phyloP scores from a whole-genome alignment of 2,329 filamentous ascomycete species.

The Fusarium goolgardi region DNA sequence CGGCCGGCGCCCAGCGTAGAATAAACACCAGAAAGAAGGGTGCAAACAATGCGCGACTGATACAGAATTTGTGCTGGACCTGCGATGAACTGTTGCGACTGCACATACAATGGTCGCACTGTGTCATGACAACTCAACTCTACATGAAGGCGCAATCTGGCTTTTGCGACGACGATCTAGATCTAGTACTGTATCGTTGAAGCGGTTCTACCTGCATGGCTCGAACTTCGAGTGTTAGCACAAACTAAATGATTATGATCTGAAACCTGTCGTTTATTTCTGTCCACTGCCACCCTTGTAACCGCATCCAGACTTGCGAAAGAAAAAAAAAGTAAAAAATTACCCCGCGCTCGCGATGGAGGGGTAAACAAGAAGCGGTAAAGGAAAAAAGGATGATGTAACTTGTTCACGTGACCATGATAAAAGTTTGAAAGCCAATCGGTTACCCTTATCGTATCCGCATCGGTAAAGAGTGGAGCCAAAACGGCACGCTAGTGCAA shows the following conservation, averaged over 20 bases:
- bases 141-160: not conserved
- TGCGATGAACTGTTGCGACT: not conserved
- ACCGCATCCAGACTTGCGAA: not conserved
- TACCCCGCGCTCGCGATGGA: constrained; percentile 39
- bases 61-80: not conserved
- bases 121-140: not conserved
- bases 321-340: constrained; percentile 11
- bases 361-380: constrained; percentile 35
- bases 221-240: not conserved
- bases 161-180: not conserved
- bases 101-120: not conserved
- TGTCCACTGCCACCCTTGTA: constrained; percentile 7
- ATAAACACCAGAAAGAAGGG: constrained; percentile 34
- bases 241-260: not conserved
- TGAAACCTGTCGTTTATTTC: constrained; percentile 8
- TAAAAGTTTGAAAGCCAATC: constrained; percentile 26
- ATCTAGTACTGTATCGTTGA: not conserved
- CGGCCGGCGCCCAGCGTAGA: constrained; percentile 10
- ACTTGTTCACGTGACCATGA: constrained; percentile 17
- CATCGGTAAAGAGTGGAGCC: constrained; percentile 37
- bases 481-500: constrained; percentile 41
- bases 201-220: constrained; percentile 1
- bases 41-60: not conserved
- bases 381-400: constrained; percentile 38
- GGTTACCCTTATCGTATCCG: constrained; percentile 26